Evolutionary conservation across 1,139 yeast genomes (phyloP).

Genomic region (Saccharomyces uvarum): DNA sequence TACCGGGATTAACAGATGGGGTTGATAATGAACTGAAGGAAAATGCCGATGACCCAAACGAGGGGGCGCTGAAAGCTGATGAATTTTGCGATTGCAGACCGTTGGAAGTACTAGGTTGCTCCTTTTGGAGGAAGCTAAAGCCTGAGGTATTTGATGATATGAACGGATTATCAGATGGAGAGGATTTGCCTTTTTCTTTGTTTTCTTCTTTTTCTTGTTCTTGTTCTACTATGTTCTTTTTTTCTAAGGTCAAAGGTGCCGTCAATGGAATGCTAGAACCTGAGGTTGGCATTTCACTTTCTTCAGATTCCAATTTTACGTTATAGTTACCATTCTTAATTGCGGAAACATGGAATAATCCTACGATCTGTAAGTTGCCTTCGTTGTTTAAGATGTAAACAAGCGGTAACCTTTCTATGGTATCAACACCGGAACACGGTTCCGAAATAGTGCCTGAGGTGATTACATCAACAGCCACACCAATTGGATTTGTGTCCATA

Average conservation of each 20-base stretch:
- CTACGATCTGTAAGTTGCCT: constrained; percentile 59
- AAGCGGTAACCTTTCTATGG: constrained; percentile 52
- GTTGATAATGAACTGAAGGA: neutral
- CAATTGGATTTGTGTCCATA: constrained; percentile 65
- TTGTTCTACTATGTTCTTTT: neutral
- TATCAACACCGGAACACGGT: constrained; percentile 56
- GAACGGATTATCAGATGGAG: neutral
- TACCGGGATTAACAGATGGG: neutral
- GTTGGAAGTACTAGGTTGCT: neutral
- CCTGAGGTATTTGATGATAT: neutral
- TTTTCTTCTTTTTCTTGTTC: neutral
- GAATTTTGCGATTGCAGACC: neutral
- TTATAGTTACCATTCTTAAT: constrained; percentile 34
- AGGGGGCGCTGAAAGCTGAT: constrained; percentile 7
- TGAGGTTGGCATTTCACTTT: neutral
- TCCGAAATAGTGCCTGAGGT: constrained; percentile 39
- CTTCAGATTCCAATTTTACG: constrained; percentile 6
- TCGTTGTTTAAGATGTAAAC: constrained; percentile 54
- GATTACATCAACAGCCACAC: constrained; percentile 54
- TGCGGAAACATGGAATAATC: constrained; percentile 48
- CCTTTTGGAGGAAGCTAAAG: neutral
- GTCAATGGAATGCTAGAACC: too few relatives aligned
- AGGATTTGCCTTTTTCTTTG: neutral
- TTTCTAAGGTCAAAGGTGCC: neutral
- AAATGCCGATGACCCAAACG: constrained; percentile 10